Evolutionary conservation across 768 basidiomycete species (phyloP), one percentile per base, ranked within the genome.

Genomic region (Boletus tylopilopsis): DNA sequence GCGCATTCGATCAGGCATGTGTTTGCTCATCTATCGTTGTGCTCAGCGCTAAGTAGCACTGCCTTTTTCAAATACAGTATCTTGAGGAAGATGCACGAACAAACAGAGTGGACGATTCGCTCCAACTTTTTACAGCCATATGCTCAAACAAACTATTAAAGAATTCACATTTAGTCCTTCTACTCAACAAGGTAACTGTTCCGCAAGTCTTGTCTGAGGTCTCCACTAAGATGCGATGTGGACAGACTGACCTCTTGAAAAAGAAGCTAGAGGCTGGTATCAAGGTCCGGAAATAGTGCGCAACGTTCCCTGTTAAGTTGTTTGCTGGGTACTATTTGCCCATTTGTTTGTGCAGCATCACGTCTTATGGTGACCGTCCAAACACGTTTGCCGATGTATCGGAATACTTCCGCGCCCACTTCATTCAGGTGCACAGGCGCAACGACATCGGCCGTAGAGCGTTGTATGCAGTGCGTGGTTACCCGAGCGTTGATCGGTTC

Each of bases 361-460:
- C 85, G 27, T 88, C 87, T 44, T 90, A 83, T 56, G 84, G 83
- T 6, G 77, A 85, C 45, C 77, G 88, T 21, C 75, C 83, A 27
- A 90, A 91, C 56, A 79, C 77, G 44, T 88, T 74, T 63, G 79
- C 85, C 57, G 77, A 77, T 18, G 89, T 84, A 15, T 77, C 87
- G 32, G 78, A 82, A 42, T 91, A 92, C 59, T 91, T 92, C 73
- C 79, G 81, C n/a, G 78, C 84, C n/a, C 90, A 91, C 64, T 92
- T 92, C 61, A 69, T 82, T 23, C 85, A 87, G 54, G 82, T 82
- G 11, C 86, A 91, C 64, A 76, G 78, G 59, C 76, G 79, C 55
- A 82, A 83, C 52, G 85, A 87, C 59, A 67, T 71, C 25, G 73
- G 75, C 16, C 73, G 74, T 48, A 76, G 87, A 37, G 76, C 76